Evolutionary conservation across 495 filamentous ascomycete genomes (phyloP).

Genomic region (Bombardia bombarda): DNA sequence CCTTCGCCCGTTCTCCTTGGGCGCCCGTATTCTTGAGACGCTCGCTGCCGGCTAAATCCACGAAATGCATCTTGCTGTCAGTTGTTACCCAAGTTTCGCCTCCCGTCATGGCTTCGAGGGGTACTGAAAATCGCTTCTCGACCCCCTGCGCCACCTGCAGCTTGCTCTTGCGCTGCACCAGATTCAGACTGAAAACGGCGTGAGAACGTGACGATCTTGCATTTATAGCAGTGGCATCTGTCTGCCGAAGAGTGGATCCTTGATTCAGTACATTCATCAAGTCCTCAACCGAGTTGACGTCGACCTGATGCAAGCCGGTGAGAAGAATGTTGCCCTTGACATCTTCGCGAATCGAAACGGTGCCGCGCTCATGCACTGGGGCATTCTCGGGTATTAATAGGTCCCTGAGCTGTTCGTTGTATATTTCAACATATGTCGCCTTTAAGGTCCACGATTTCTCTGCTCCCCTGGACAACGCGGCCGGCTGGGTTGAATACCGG

Average conservation of each 20-base stretch:
- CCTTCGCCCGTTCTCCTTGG: constrained; percentile 88
- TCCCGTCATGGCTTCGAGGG: constrained; percentile 69
- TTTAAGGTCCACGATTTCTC: constrained; percentile 91
- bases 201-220: constrained; percentile 98
- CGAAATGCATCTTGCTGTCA: constrained; percentile 98
- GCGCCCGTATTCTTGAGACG: constrained; percentile 95
- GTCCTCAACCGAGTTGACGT: constrained; percentile 88
- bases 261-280: constrained; percentile 81
- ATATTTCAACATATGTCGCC: constrained; percentile 98
- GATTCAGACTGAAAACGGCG: constrained; percentile 92
- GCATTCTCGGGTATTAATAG: constrained; percentile 74
- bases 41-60: constrained; percentile 96
- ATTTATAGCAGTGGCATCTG: constrained; percentile 98
- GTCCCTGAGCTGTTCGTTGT: constrained; percentile 93
- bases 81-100: constrained; percentile 66
- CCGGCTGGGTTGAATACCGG: constrained; percentile 60
- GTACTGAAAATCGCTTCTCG: constrained; percentile 88
- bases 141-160: constrained; percentile 40
- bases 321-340: constrained; percentile 91
- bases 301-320: constrained; percentile 80
- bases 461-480: constrained; percentile 21
- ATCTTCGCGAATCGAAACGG: constrained; percentile 85
- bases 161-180: constrained; percentile 75
- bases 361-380: constrained; percentile 56
- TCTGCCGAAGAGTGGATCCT: constrained; percentile 91